Percentiles rank a stretch among this genome's conserved stretches.
Conservation (phyloP, 352 stramenopile species). For the Pythium sp. region DNA sequence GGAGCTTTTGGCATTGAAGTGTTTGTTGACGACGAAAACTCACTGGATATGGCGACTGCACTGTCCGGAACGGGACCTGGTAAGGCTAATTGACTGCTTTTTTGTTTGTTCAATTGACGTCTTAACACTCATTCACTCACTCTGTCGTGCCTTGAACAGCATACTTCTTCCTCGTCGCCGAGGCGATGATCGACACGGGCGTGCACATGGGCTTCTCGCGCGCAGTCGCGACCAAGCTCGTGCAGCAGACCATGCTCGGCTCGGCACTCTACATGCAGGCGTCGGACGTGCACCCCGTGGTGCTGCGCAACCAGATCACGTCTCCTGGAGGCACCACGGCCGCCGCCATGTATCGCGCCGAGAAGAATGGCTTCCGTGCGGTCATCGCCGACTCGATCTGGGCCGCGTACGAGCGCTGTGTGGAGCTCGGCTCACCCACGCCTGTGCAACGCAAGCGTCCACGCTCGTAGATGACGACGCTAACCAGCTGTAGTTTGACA, state of each 20-base stretch:
- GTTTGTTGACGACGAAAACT: conserved; percentile 93
- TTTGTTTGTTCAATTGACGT: not conserved
- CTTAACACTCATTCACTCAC: not conserved
- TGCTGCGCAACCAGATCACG: conserved; percentile 94
- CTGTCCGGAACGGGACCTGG: conserved; percentile 91
- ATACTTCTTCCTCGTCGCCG: conserved; percentile 95
- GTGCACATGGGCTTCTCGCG: conserved; percentile 96
- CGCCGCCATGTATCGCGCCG: conserved; percentile 92
- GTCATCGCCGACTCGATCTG: conserved; percentile 95
- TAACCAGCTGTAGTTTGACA: not conserved
- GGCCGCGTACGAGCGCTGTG: conserved; percentile 92
- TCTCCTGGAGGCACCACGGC: conserved; percentile 93
- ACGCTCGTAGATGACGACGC: conserved; percentile 33
- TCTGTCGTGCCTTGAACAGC: conserved; percentile 30
- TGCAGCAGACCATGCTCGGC: conserved; percentile 93
- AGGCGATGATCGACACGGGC: conserved; percentile 94
- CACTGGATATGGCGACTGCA: conserved; percentile 94
- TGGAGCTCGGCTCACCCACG: conserved; percentile 91
- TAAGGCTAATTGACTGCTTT: conserved; percentile 10
- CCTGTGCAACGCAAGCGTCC: conserved; percentile 64
- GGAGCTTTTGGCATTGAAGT: conserved; percentile 90
- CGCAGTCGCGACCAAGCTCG: conserved; percentile 91
- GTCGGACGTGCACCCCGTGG: conserved; percentile 87
- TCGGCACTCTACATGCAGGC: conserved; percentile 93
- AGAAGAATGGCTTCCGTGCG: conserved; percentile 94